These are phyloP conservation scores for Gaertneriomyces semiglobifer DNA, from an alignment of 192 early-diverging fungal species.

Conservation along the genomic window DNA sequence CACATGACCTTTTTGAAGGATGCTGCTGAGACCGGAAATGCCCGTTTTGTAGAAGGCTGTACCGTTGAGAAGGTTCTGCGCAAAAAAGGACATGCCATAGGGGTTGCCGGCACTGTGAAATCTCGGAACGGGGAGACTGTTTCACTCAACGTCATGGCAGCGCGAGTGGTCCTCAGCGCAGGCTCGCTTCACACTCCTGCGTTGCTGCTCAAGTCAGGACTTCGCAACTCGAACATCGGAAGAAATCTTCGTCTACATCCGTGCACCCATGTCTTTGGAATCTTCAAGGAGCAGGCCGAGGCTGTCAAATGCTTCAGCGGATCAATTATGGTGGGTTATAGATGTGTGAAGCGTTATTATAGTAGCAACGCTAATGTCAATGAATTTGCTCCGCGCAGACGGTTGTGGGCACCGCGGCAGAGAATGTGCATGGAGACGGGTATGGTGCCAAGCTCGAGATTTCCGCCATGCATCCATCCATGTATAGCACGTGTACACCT, in stretches of 20 bases:
- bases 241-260: constrained; percentile 65
- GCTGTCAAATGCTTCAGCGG: constrained; percentile 48
- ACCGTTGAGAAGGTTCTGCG: constrained; percentile 57
- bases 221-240: constrained; percentile 69
- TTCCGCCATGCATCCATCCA: constrained; percentile 52
- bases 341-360: background rate
- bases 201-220: constrained; percentile 58
- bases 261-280: constrained; percentile 54
- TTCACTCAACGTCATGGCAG: constrained; percentile 45
- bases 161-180: constrained; percentile 55
- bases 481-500: constrained; percentile 39
- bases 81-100: constrained; percentile 51
- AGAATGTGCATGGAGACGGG: constrained; percentile 57
- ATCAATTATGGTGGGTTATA: constrained; percentile 49
- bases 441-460: constrained; percentile 70
- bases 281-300: constrained; percentile 49
- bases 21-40: constrained; percentile 57
- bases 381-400: constrained; percentile 17
- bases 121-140: constrained; percentile 22
- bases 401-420: constrained; percentile 47
- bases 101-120: constrained; percentile 47
- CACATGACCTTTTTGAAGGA: constrained; percentile 66
- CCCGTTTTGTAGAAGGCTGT: constrained; percentile 57
- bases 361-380: too few relatives aligned
- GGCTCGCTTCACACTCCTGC: constrained; percentile 68